Evolutionary conservation across 306 rosid species (phyloP), one percentile per base, ranked within the genome.

Genomic region (Sphenostylis stenocarpa): DNA sequence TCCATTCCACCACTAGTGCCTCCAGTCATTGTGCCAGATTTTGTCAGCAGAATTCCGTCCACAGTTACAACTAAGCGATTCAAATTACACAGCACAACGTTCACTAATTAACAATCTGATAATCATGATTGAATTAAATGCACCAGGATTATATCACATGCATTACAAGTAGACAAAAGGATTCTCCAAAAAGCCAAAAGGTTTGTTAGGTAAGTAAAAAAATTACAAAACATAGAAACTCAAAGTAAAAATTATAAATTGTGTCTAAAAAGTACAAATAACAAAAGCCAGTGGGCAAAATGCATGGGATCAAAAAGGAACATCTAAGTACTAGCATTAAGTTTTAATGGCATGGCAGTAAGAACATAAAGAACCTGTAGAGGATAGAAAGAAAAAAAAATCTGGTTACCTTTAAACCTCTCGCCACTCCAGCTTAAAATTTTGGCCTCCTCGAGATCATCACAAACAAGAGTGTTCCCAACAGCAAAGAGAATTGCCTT

Each of bases 1-100:
- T 96, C 99, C 99, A 96, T 96, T 87, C 98, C 99, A 75, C 99
- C 99, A 86, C 98, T 96, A 36, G 96, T 92, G 79, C 99, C 99
- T 60, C 99, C 99, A 82, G 99, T 96, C 99, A 96, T 96, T 56
- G 99, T 92, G 82, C 99, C 99, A 4, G 99, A 93, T 81, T 96
- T 96, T 2, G 99, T 87, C 55, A 96, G 94, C 79, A 96, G 84
- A 84, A 87, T 93, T 71, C 99, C 99, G 66, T 96, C 99, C 74
- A 92, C 91, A 68, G 99, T 96, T 72, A 96, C 99, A 84, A 96
- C 99, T 96, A 82, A 70, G 69, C 81, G 81, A 89, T 70, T 67
- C 77, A 82, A 87, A 77, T 76, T 44, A 45, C 72, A 85, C 1
- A 44, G 7, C 33, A 78, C 29, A 69, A 72, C n/a, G 77, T 44